phyloP scores from a whole-genome alignment of 192 early-diverging fungal genomes.

The Linnemannia elongata region DNA sequence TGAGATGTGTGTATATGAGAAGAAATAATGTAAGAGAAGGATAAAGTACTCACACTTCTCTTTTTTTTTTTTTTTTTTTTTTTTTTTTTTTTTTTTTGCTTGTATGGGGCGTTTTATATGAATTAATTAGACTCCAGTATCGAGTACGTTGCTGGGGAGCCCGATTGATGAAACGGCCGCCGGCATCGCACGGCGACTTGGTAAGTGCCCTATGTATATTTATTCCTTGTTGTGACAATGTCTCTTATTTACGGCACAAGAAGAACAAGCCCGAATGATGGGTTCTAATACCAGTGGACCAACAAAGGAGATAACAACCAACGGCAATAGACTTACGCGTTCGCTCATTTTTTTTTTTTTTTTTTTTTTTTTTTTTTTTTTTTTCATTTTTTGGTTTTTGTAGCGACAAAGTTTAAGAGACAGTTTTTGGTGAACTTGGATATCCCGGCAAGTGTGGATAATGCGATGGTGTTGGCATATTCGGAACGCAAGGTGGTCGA shows the following conservation, averaged over 20 bases:
- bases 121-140: slow-evolving; percentile 21
- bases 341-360: background rate
- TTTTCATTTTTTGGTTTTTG: background rate
- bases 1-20: background rate
- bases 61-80: background rate
- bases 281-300: too few species aligned
- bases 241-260: background rate
- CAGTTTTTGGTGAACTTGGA: slow-evolving; percentile 47
- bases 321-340: background rate
- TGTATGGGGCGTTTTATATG: too few species aligned
- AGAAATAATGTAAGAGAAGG: background rate
- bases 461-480: slow-evolving; percentile 39
- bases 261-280: too few species aligned
- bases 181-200: slow-evolving; percentile 36
- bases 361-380: background rate
- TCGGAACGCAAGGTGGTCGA: slow-evolving; percentile 41
- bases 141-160: slow-evolving; percentile 30
- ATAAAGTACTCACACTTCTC: background rate
- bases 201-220: slow-evolving; percentile 10
- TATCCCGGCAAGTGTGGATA: slow-evolving; percentile 30
- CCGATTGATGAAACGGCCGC: slow-evolving; percentile 37
- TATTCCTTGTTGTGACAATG: background rate
- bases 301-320: background rate
- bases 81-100: background rate
- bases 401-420: slow-evolving; percentile 40